phyloP scores from a whole-genome alignment of 2,329 filamentous ascomycete genomes.

The Daldinia sp. region DNA sequence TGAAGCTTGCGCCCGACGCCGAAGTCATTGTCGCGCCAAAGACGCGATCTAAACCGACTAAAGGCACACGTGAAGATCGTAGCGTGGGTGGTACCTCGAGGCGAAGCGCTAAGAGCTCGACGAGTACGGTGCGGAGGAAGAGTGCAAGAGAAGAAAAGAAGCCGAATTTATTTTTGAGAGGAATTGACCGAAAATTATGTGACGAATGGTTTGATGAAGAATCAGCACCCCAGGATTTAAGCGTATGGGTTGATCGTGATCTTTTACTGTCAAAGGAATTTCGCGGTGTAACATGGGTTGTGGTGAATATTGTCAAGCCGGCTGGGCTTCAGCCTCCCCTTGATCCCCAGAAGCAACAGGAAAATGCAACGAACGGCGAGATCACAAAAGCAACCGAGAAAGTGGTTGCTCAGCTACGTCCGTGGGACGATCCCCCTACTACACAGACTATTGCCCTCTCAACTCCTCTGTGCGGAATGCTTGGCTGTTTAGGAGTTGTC shows the following conservation, averaged over 20 bases:
- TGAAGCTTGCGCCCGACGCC: conserved; percentile 91
- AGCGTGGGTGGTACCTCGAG: conserved; percentile 83
- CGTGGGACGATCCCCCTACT: conserved; percentile 89
- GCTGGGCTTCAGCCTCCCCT: conserved; percentile 75
- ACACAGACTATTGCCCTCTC: conserved; percentile 83
- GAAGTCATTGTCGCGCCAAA: conserved; percentile 98
- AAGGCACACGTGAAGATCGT: conserved; percentile 74
- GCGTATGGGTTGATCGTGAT: conserved; percentile 86
- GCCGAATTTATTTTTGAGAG: conserved; percentile 79
- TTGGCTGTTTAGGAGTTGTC: conserved; percentile 77
- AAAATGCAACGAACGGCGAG: conserved; percentile 68
- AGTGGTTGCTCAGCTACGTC: conserved; percentile 76
- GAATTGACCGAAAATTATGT: conserved; percentile 74
- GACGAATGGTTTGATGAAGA: conserved; percentile 82
- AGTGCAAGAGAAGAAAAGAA: conserved; percentile 69
- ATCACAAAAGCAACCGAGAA: conserved; percentile 65
- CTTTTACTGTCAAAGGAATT: conserved; percentile 71
- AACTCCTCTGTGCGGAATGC: conserved; percentile 73
- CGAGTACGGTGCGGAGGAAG: conserved; percentile 71
- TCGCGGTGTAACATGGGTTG: conserved; percentile 78
- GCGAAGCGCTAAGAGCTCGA: conserved; percentile 77
- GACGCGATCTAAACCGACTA: conserved; percentile 74
- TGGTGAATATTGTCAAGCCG: conserved; percentile 87
- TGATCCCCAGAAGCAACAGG: conserved; percentile 73
- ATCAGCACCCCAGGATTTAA: conserved; percentile 65